Base-by-base conservation (phyloP, 345 rosid genomes). In the Pugionium cornutum region DNA sequence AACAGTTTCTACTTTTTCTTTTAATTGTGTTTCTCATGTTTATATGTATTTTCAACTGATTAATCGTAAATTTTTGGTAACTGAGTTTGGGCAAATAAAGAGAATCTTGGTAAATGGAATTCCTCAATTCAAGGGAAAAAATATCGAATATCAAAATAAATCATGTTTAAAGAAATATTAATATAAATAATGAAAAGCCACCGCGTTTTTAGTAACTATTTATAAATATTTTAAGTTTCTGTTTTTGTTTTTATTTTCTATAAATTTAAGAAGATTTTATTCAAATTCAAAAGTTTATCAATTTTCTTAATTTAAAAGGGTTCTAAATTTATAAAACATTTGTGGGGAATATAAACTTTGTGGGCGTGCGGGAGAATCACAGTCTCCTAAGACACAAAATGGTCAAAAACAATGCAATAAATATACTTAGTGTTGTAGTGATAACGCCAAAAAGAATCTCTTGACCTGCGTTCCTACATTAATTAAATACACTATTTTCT, bases 281-380 rank as follows among this genome's bases (percentile, higher is more conserved):
- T 32, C 31, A 4, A 60, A 61, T 61, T n/a, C 42, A 61, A 53
- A 36, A n/a, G 34, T 47, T 40, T 9, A 9, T 4, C 2, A 10
- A 8, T 10, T n/a, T 34, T 62, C 35, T 26, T 7, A 18, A 18
- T 18, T 18, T 18, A 18, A 18, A 18, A 18, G 18, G 18, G 18
- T 18, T 18, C 18, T 18, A 18, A 18, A 18, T 18, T 18, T 18
- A 18, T 18, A 18, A 18, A 18, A 18, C 18, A 55, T 28, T 72
- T 74, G 69, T 75, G 75, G 81, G 79, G 54, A 77, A 76, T 48
- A 67, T 69, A 79, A 67, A 73, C 75, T 77, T 51, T 72, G 54
- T 67, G 80, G 67, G 73, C 70, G 79, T 67, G 84, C 75, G 69
- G 73, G 77, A 51, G 33, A 69, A 57, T 69, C 78, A 69, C 78